Percentiles rank a stretch among this genome's conserved stretches.
Conservation (phyloP, 805 yeast genomes). For the Ogataea siamensis region DNA sequence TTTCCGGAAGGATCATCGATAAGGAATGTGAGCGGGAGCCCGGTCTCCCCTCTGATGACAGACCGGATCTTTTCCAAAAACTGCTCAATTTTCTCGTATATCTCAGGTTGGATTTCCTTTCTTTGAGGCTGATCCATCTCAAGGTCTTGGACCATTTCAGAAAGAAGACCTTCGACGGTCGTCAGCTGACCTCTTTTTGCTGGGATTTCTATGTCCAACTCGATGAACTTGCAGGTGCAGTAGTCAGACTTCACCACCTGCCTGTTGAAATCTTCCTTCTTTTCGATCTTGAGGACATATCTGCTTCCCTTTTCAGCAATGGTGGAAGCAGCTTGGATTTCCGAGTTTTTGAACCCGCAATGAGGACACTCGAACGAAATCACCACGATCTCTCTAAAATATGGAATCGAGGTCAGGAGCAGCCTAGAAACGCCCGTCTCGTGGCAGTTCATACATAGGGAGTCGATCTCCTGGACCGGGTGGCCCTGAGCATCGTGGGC, state of each 20-base stretch:
- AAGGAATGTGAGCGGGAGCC: constrained; percentile 72
- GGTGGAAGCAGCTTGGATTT: constrained; percentile 92
- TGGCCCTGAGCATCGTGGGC: constrained; percentile 84
- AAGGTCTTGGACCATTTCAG: constrained; percentile 82
- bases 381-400: constrained; percentile 81
- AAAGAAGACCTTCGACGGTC: constrained; percentile 83
- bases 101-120: constrained; percentile 68
- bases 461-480: constrained; percentile 93
- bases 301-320: constrained; percentile 87
- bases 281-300: constrained; percentile 67
- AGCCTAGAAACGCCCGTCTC: constrained; percentile 80
- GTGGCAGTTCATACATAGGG: constrained; percentile 94
- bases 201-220: constrained; percentile 91
- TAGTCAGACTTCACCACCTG: constrained; percentile 91
- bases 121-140: constrained; percentile 79
- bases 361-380: constrained; percentile 97
- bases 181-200: constrained; percentile 92
- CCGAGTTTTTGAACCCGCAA: constrained; percentile 87
- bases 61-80: constrained; percentile 61
- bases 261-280: constrained; percentile 72
- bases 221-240: constrained; percentile 74
- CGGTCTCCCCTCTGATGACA: constrained; percentile 63
- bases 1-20: constrained; percentile 96
- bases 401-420: constrained; percentile 86
- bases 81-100: constrained; percentile 69